Evolutionary conservation across 192 early-diverging fungal genomes (phyloP), one percentile per base, ranked within the genome.

Genomic region (Entrophospora sp.): DNA sequence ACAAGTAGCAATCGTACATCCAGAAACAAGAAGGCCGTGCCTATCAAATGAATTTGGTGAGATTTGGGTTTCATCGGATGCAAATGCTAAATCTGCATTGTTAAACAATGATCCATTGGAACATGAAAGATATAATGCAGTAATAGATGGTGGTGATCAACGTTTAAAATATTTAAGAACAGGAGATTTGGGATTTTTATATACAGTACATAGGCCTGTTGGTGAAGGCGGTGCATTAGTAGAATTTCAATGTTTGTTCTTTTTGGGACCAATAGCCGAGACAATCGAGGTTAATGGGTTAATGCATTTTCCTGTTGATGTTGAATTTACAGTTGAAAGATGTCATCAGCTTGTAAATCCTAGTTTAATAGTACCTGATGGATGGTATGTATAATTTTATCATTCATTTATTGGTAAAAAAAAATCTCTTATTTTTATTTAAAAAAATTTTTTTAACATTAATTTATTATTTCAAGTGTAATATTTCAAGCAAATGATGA

Each of bases 1-100:
- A 0, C 86, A 89, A 74, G 80, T 91, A 28, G 92, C 89, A 25
- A 92, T 94, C 56, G 87, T 94, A 30, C 83, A 94, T 52, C 89
- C 91, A 1, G 79, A 79, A 55, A 90, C 91, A 12, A 78, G 79
- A 9, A 75, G 69, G n/a, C 75, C 90, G 7, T 85, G 89, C 65
- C 71, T 81, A 5, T 81, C 81, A 4, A 83, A 89, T 37, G 78
- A 82, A 45, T 76, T 92, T 55, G 92, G 92, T 43, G 92, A 92
- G 75, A 91, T 94, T 13, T 94, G 90, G 90, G 90, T 94, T 13
- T 84, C 77, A 25, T 87, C 83, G 16, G 79, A 84, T 38, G 43
- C 75, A 27, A 85, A 81, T 67, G 75, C 75, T 4, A 75, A 78
- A 45, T 75, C 76, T 1, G 79, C 74, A 27, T 72, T 79, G 40